Percentiles rank a stretch among this genome's conserved stretches.
These are phyloP conservation scores for Pelargonium cotyledonis DNA, from an alignment of 441 rosid species.

Conservation along the genomic window DNA sequence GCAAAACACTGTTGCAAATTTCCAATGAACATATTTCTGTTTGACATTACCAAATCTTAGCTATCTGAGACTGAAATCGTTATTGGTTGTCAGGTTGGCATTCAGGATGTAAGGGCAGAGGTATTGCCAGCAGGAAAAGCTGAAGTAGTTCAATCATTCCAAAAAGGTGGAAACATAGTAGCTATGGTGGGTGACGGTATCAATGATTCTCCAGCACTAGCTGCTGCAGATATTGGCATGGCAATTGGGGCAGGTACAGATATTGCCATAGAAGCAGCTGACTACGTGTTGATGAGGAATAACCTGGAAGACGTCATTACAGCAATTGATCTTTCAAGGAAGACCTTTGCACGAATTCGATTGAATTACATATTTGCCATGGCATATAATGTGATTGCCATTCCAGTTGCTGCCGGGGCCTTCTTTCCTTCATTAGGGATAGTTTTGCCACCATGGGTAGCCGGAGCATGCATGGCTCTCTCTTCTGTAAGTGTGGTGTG, in stretches of 20 bases:
- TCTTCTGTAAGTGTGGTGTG: constrained; percentile 98
- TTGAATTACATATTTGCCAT: constrained; percentile 80
- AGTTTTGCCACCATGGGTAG: constrained; percentile 87
- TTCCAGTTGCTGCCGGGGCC: constrained; percentile 87
- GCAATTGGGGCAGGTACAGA: constrained; percentile 99
- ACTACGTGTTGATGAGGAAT: constrained; percentile 90
- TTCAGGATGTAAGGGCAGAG: constrained; percentile 84
- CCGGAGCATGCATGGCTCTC: constrained; percentile 97
- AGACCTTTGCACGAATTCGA: constrained; percentile 70
- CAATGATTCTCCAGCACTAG: constrained; percentile 95
- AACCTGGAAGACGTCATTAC: constrained; percentile 95
- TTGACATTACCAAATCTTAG: not conserved
- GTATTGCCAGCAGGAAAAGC: constrained; percentile 97
- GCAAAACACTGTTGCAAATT: no score
- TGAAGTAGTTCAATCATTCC: constrained; percentile 63
- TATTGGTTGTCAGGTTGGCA: constrained; percentile 52
- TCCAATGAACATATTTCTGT: no score
- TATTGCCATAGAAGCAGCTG: constrained; percentile 95
- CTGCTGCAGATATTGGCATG: constrained; percentile 95
- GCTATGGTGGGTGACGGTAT: constrained; percentile 99
- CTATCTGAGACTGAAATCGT: not conserved
- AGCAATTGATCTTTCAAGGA: constrained; percentile 86
- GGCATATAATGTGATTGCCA: constrained; percentile 83
- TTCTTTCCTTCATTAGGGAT: constrained; percentile 64
- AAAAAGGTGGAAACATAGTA: constrained; percentile 72